Evolutionary conservation across 371 early-diverging fungal genomes (phyloP).

Genomic region (Lichtheimia ramosa): DNA sequence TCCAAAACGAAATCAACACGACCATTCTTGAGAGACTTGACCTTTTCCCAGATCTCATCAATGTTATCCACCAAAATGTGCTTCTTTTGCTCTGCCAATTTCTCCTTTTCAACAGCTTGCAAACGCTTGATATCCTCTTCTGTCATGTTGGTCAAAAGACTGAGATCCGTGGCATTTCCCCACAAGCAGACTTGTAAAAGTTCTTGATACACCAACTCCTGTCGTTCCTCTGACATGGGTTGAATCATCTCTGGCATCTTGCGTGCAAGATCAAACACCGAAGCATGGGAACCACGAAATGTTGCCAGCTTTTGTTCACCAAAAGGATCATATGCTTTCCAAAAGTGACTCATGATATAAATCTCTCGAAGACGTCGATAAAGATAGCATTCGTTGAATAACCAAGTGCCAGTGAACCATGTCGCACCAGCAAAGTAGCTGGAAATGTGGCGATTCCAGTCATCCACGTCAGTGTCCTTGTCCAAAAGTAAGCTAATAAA

Average conservation of each 20-base stretch:
- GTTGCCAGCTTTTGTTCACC: conserved; percentile 67
- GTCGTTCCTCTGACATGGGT: conserved; percentile 37
- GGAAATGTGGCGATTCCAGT: conserved; percentile 66
- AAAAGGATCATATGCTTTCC: conserved; percentile 78
- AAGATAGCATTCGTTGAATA: conserved; percentile 81
- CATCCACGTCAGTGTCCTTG: conserved; percentile 53
- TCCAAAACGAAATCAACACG: conserved; percentile 83
- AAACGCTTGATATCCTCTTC: conserved; percentile 68
- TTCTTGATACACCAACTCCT: conserved; percentile 63
- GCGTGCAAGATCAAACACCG: conserved; percentile 65
- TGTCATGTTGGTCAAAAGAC: conserved; percentile 73
- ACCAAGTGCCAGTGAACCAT: conserved; percentile 76
- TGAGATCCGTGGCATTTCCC: conserved; percentile 91
- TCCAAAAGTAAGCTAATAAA: conserved; percentile 55
- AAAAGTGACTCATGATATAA: conserved; percentile 58
- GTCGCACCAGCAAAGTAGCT: conserved; percentile 52
- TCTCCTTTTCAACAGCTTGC: conserved; percentile 56
- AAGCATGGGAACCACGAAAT: conserved; percentile 62
- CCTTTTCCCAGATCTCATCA: conserved; percentile 56
- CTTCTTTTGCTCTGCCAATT: conserved; percentile 31
- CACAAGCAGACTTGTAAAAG: conserved; percentile 77
- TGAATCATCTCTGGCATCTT: conserved; percentile 47
- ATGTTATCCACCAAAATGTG: conserved; percentile 67
- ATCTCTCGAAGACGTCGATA: conserved; percentile 75
- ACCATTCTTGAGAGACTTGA: conserved; percentile 46